phyloP scores from a whole-genome alignment of 768 basidiomycete genomes.

The Trametopsis cervina region DNA sequence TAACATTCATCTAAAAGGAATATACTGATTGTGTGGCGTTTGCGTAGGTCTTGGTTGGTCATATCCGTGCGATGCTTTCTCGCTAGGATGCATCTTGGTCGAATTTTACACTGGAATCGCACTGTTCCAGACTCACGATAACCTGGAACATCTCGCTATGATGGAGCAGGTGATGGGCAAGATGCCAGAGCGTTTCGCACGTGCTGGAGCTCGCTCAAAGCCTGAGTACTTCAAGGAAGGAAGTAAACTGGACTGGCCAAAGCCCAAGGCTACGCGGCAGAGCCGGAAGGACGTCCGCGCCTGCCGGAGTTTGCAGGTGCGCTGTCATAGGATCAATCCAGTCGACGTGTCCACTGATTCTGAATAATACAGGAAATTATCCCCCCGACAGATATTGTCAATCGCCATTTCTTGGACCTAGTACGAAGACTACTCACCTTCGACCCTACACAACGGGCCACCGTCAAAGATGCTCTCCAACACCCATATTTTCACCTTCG shows the following conservation, averaged over 20 bases:
- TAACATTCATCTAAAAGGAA: no score
- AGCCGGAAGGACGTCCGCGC: slow-evolving; percentile 92
- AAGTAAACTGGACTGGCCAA: slow-evolving; percentile 86
- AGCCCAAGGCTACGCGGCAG: slow-evolving; percentile 78
- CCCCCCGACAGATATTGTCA: slow-evolving; percentile 63
- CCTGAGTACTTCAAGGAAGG: slow-evolving; percentile 92
- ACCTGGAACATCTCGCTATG: slow-evolving; percentile 98
- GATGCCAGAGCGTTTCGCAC: slow-evolving; percentile 85
- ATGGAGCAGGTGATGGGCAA: slow-evolving; percentile 99
- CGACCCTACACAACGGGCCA: slow-evolving; percentile 83
- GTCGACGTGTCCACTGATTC: no score
- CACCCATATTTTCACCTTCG: slow-evolving; percentile 79
- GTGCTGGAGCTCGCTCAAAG: slow-evolving; percentile 69
- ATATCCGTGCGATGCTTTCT: slow-evolving; percentile 97
- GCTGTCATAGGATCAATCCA: no score
- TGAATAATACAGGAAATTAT: slow-evolving; percentile 73
- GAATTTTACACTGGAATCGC: slow-evolving; percentile 98
- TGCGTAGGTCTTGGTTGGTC: slow-evolving; percentile 90
- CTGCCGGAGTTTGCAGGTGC: slow-evolving; percentile 72
- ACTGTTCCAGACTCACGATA: slow-evolving; percentile 99
- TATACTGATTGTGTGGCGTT: no score
- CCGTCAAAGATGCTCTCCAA: slow-evolving; percentile 79
- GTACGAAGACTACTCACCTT: slow-evolving; percentile 84
- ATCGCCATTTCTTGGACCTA: slow-evolving; percentile 79
- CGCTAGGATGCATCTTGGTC: slow-evolving; percentile 95